Evolutionary conservation across 331 rosid species (phyloP).

Genomic region (Spiraea crenata): DNA sequence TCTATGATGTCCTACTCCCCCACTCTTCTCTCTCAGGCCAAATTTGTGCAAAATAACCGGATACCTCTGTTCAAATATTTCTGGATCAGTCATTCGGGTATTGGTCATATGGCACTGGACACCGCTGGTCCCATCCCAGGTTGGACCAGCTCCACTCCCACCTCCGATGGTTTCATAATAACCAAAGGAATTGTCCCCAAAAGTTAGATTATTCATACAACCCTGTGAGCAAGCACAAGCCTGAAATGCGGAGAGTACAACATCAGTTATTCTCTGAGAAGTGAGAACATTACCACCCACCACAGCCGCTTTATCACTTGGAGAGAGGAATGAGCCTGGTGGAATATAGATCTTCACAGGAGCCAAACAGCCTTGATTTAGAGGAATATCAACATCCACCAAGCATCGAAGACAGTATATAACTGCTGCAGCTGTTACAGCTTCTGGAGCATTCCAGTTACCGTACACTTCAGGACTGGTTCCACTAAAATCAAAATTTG

Average conservation of each 20-base stretch:
- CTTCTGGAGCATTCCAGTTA: conserved; percentile 93
- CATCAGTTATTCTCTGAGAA: conserved; percentile 91
- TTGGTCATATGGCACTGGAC: conserved; percentile 96
- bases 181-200: conserved; percentile 86
- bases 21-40: conserved; percentile 68
- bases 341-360: conserved; percentile 87
- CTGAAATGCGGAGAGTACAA: conserved; percentile 78
- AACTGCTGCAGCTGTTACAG: conserved; percentile 90
- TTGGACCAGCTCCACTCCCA: conserved; percentile 91
- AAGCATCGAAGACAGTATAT: conserved; percentile 84
- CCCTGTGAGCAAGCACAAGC: conserved; percentile 99
- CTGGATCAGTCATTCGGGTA: conserved; percentile 88
- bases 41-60: conserved; percentile 76
- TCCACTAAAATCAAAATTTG: conserved; percentile 70
- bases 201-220: conserved; percentile 92
- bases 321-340: conserved; percentile 87
- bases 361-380: conserved; percentile 93
- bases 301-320: conserved; percentile 88
- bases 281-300: conserved; percentile 92
- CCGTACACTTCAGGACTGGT: conserved; percentile 90
- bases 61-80: conserved; percentile 88
- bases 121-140: conserved; percentile 91
- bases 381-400: conserved; percentile 91
- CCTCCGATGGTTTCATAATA: conserved; percentile 96
- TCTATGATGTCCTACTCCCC: conserved; percentile 66